phyloP scores from a whole-genome alignment of 441 rosid species.

The Codiaeum variegatum region DNA sequence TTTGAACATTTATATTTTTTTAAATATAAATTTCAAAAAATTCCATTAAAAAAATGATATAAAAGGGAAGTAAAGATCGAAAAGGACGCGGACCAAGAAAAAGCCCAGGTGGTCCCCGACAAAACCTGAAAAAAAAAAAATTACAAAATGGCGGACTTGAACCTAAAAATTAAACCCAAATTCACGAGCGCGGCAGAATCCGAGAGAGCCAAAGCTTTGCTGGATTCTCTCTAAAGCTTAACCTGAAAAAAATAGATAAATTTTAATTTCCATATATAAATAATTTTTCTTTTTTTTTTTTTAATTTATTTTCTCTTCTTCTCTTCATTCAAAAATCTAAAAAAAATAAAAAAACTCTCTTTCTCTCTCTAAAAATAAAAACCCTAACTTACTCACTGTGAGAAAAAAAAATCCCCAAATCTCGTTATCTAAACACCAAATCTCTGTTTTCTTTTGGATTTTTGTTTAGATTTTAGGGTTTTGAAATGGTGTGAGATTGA shows the following conservation, averaged over 20 bases:
- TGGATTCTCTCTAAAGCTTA: conserved; percentile 31
- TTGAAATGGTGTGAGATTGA: conserved; percentile 37
- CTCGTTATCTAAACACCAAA: conserved; percentile 11
- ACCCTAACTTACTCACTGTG: conserved; percentile 19
- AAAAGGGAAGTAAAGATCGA: not conserved
- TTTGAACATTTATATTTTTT: too few species aligned
- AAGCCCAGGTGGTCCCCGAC: conserved; percentile 20
- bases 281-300: not conserved
- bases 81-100: conserved; percentile 10
- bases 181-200: conserved; percentile 37
- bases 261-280: not conserved
- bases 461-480: conserved; percentile 22
- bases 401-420: conserved; percentile 6
- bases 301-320: too few species aligned
- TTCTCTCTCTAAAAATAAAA: conserved; percentile 19
- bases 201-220: conserved; percentile 37
- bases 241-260: not conserved
- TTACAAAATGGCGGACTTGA: conserved; percentile 35
- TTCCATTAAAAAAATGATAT: not conserved
- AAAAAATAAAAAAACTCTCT: not conserved
- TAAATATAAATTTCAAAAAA: too few species aligned
- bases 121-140: conserved; percentile 18
- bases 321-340: not conserved
- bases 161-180: conserved; percentile 28
- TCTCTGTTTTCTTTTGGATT: conserved; percentile 4